Base-by-base conservation (phyloP, 2,329 filamentous ascomycete species). In the Coniochaeta hoffmannii region DNA sequence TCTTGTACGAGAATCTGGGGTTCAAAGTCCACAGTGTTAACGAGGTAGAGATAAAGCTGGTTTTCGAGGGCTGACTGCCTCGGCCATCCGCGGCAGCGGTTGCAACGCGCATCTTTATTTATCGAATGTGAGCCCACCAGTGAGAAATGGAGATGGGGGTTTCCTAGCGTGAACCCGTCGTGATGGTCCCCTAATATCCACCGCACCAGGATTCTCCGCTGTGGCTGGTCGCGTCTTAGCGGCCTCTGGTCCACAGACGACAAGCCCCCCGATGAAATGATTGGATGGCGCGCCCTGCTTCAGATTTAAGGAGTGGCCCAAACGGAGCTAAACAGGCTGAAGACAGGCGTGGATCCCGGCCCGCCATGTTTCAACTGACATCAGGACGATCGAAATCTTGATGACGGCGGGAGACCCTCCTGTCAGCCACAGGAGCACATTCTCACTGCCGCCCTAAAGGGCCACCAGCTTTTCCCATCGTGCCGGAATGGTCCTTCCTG, bases 261-360 rank as follows among this genome's bases (percentile, higher is more conserved):
- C n/a, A 26, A 12, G 14, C 9, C 7, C 19, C 6, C 4, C 3
- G 3, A 15, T 15, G 15, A 34, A 32, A 15, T 51, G 28, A 51
- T 51, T 51, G 49, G 49, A 32, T 4, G 9, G 5, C 30, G 14
- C 3, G 12, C 19, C 12, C 15, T 31, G 49, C 11, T 12, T 26
- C 49, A 51, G 49, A 51, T 51, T 51, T 51, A 22, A 51, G 49
- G 49, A 51, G 11, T 31, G 41, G 41, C 41, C 8, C 22, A 28
- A 46, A 46, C 19, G 22, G 14, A 46, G 41, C 41, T 46, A 46
- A 46, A 46, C 41, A 46, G 41, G 41, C 41, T 46, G 41, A 46
- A 46, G 41, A 46, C 41, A n/a, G n/a, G n/a, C n/a, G n/a, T n/a
- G n/a, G n/a, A n/a, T n/a, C 41, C 38, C 22, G 3, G 41, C 22